Evolutionary conservation across 257 asterid species (phyloP).

Genomic region (Handroanthus guayacan): DNA sequence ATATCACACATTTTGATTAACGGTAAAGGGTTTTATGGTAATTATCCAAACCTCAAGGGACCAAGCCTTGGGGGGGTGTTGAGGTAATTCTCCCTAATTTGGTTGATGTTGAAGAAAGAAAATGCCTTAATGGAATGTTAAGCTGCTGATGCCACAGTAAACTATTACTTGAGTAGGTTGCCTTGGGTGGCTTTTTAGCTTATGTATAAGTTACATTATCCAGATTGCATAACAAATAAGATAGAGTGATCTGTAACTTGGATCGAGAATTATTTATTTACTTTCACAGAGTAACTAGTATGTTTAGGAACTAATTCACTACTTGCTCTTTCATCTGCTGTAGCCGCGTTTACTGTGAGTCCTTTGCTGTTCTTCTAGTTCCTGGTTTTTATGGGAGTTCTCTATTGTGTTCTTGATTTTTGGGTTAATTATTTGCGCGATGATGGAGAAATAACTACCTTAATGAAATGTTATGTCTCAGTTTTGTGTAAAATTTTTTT

Average conservation of each 20-base stretch:
- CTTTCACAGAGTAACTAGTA: not conserved
- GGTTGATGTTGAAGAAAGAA: not conserved
- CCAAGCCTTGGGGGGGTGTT: too few species aligned
- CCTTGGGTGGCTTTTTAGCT: not conserved
- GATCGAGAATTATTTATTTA: conserved; percentile 3
- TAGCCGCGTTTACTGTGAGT: too few species aligned
- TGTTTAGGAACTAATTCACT: not conserved
- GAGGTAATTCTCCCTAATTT: not conserved
- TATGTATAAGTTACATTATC: not conserved
- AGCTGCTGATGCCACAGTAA: not conserved
- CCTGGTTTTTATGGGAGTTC: too few species aligned
- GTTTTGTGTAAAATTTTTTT: not conserved
- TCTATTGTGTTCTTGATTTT: too few species aligned
- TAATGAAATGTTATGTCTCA: conserved; percentile 9
- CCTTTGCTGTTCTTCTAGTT: too few species aligned
- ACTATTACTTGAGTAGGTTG: not conserved
- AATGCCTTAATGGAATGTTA: not conserved
- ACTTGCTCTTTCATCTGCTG: not conserved
- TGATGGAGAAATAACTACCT: not conserved
- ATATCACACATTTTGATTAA: too few species aligned
- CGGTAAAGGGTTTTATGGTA: too few species aligned
- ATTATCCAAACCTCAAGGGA: too few species aligned
- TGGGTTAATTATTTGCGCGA: too few species aligned
- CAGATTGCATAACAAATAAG: not conserved
- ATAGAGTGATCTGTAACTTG: not conserved